Base-by-base conservation (phyloP, 2,329 filamentous ascomycete species). In the Bipolaris sorokiniana region DNA sequence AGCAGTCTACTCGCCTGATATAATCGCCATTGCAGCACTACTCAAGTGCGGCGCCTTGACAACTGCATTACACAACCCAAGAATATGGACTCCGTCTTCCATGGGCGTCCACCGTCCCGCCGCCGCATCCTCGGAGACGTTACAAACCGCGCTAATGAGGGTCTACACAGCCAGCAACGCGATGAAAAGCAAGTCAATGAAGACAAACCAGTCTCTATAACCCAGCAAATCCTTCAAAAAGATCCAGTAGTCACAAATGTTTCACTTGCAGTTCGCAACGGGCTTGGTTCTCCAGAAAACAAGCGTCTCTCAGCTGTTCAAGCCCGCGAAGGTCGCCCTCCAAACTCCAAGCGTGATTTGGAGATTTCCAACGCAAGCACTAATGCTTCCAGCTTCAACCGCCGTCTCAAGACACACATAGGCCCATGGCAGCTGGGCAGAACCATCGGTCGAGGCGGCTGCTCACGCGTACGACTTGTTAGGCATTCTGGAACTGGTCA, bases 351-450 rank as follows among this genome's bases (percentile, higher is more conserved):
- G 65, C 78, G 81, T 46, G 74, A 81, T 64, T 82, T 84, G 0
- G 78, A 81, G 5, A 78, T 85, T 36, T 87, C 86, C 1, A 84
- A 82, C 2, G 77, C 80, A 0, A 87, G 85, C 5, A 84, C 83
- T 2, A 78, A 81, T 47, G 51, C 81, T 3, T 83, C 81, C 3
- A 73, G 71, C 26, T 82, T 81, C 51, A 73, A 69, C 51, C 79
- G 82, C 5, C 82, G 83, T 61, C 79, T 83, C 44, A 87, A 87
- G 77, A 91, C 89, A 10, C 89, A 92, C 68, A 91, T 99, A 68
- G 95, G 95, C 0, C 94, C 94, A 64, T 99, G 95, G 95, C 88
- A 94, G 64, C 80, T 99, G 3, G 95, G 95, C 6, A 92, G 86
- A 74, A 96, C 91, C 0, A 83, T 99, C 26, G 95, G 95, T 0